Evolutionary conservation across 2,329 filamentous ascomycete species (phyloP), one percentile per base, ranked within the genome.

Genomic region (Penicillium sp.): DNA sequence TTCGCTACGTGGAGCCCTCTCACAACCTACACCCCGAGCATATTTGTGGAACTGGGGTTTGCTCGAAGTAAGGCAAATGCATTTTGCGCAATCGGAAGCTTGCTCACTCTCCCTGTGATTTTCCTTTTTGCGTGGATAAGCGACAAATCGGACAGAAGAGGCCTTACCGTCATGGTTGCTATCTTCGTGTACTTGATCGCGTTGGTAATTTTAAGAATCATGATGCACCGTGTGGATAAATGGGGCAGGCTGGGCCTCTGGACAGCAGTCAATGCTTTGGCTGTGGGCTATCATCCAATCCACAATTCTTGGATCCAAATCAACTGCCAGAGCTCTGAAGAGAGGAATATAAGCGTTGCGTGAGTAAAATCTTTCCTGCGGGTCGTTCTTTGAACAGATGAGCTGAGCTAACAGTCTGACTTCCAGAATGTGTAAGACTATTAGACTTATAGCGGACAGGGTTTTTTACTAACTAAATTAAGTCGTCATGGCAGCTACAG

Each of bases 241-340:
- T 82, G 80, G 80, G 73, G 72, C 8, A 73, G 74, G 12, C 80
- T 77, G 69, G 79, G 73, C 0, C 65, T 83, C 6, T 82, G 80
- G 80, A 82, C 80, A 3, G 70, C 71, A 0, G 72, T 82, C 3
- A 82, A 82, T 62, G 69, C 68, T 2, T 75, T 82, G 37, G 78
- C 80, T 0, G 80, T 82, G 9, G 77, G 80, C 0, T 82, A 82
- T 57, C 80, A 82, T 63, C 80, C 80, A 0, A 72, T 80, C 0
- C 79, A 82, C 52, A 82, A 82, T 63, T 74, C 77, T 0, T 82
- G 79, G 80, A 68, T 80, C 18, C 78, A 81, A 61, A 66, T 82
- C 7, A 83, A 82, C 58, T 82, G 80, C 59, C 69, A 67, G 15
- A 76, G 76, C 18, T 62, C 76, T 0, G 65, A 74, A 5, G 79